These are phyloP conservation scores for Fistulinella prunicolor DNA, from an alignment of 768 basidiomycete genomes.

Conservation along the genomic window DNA sequence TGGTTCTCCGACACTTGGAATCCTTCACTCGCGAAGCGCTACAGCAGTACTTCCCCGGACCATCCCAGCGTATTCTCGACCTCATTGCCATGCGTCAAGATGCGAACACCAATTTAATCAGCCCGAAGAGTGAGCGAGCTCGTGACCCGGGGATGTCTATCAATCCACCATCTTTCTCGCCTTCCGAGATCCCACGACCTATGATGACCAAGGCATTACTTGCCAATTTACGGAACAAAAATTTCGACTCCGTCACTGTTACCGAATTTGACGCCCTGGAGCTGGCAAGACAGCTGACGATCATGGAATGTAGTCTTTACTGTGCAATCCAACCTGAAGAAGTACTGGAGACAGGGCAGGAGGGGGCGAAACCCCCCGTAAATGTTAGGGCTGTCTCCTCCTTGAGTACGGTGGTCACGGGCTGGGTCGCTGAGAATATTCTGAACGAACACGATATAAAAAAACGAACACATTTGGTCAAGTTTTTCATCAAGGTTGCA, in stretches of 20 bases:
- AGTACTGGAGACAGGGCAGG: constrained; percentile 79
- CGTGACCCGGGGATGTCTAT: constrained; percentile 75
- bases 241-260: constrained; percentile 59
- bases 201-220: constrained; percentile 80
- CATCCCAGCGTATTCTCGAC: constrained; percentile 72
- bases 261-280: constrained; percentile 95
- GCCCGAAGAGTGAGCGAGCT: constrained; percentile 59
- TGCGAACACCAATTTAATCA: constrained; percentile 45
- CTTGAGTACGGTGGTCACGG: constrained; percentile 89
- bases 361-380: constrained; percentile 56
- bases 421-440: constrained; percentile 95
- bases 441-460: constrained; percentile 87
- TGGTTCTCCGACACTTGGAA: constrained; percentile 53
- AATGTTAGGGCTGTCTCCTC: constrained; percentile 84
- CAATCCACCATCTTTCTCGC: constrained; percentile 50
- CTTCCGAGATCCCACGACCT: constrained; percentile 80
- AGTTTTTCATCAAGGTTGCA: constrained; percentile 92
- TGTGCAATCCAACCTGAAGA: constrained; percentile 86
- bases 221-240: constrained; percentile 60
- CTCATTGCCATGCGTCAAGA: constrained; percentile 56
- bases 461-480: constrained; percentile 72
- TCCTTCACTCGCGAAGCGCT: constrained; percentile 64
- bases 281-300: constrained; percentile 88
- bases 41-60: constrained; percentile 58
- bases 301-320: constrained; percentile 90